A percentile compares a stretch with the other conserved stretches of the same genome.
These are phyloP conservation scores for Amoeboaphelidium occidentale DNA, from an alignment of 371 early-diverging fungal genomes.

Conservation along the genomic window DNA sequence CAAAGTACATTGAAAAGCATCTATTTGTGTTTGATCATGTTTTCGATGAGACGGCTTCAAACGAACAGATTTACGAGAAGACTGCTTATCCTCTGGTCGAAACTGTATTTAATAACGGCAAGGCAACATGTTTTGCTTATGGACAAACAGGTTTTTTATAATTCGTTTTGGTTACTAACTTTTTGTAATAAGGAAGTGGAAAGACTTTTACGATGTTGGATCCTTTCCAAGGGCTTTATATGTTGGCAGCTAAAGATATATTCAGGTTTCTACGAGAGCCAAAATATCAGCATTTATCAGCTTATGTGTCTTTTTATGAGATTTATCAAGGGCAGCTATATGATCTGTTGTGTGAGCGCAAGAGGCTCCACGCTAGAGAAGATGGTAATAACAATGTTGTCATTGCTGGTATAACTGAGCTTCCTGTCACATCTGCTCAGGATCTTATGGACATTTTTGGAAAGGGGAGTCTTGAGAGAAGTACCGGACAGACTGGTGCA, in stretches of 20 bases:
- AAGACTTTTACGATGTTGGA: slow-evolving; percentile 98
- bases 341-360: slow-evolving; percentile 67
- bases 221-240: slow-evolving; percentile 50
- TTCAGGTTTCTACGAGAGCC: slow-evolving; percentile 11
- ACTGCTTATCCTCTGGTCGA: slow-evolving; percentile 82
- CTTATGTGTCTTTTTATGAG: slow-evolving; percentile 78
- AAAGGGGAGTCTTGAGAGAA: slow-evolving; percentile 56
- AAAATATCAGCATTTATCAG: slow-evolving; percentile 38
- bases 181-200: slow-evolving; percentile 93
- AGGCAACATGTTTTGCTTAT: slow-evolving; percentile 96
- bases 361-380: slow-evolving; percentile 68
- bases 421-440: slow-evolving; percentile 41
- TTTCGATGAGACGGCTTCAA: slow-evolving; percentile 53
- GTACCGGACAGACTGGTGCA: slow-evolving; percentile 80
- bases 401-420: slow-evolving; percentile 58
- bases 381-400: slow-evolving; percentile 83
- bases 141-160: slow-evolving; percentile 62
- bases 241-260: slow-evolving; percentile 69
- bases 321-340: slow-evolving; percentile 91
- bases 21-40: slow-evolving; percentile 88
- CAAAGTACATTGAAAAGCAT: slow-evolving; percentile 79
- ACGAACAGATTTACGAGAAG: slow-evolving; percentile 65
- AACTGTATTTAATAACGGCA: slow-evolving; percentile 79
- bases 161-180: not conserved
- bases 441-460: slow-evolving; percentile 70